Evolutionary conservation across 163 green algal species (phyloP).

Genomic region (Scenedesmus sp.): DNA sequence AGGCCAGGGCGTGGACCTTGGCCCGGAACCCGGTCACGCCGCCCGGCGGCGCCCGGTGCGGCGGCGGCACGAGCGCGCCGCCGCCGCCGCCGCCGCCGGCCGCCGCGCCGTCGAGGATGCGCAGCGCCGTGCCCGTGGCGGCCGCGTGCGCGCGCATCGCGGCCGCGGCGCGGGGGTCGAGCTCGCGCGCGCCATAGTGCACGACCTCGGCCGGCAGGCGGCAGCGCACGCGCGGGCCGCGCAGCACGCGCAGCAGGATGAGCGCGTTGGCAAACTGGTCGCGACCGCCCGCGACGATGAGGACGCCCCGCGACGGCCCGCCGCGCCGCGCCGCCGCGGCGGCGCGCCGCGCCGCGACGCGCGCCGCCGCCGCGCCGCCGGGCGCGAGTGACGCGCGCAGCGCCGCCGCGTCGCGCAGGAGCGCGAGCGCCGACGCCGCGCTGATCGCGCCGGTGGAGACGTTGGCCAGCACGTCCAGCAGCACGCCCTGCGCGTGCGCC

Average conservation of each 20-base stretch:
- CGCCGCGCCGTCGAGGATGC: constrained; percentile 4
- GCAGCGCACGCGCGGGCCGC: constrained; percentile 9
- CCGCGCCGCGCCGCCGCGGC: no score
- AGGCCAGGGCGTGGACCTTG: constrained; percentile 32
- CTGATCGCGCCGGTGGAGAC: background rate
- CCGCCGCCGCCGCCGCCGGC: no score
- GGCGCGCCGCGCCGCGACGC: no score
- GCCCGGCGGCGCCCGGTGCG: no score
- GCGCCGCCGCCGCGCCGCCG: constrained; percentile 1
- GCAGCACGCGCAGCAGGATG: constrained; percentile 32
- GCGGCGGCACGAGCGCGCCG: no score
- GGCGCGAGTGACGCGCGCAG: background rate
- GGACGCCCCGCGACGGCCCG: background rate
- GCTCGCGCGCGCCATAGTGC: constrained; percentile 17
- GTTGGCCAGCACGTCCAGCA: constrained; percentile 1
- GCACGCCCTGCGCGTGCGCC: background rate
- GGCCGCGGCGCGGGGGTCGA: background rate
- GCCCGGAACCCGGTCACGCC: constrained; percentile 6
- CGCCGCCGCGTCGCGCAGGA: constrained; percentile 12
- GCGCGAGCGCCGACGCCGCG: background rate
- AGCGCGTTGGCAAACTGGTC: constrained; percentile 23
- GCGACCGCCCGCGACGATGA: constrained; percentile 14
- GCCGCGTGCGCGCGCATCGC: background rate
- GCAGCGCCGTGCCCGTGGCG: background rate
- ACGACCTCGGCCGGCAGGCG: constrained; percentile 12